Base-by-base conservation (phyloP, 225 moss, liverwort and hornwort species). In the Asterella californica region DNA sequence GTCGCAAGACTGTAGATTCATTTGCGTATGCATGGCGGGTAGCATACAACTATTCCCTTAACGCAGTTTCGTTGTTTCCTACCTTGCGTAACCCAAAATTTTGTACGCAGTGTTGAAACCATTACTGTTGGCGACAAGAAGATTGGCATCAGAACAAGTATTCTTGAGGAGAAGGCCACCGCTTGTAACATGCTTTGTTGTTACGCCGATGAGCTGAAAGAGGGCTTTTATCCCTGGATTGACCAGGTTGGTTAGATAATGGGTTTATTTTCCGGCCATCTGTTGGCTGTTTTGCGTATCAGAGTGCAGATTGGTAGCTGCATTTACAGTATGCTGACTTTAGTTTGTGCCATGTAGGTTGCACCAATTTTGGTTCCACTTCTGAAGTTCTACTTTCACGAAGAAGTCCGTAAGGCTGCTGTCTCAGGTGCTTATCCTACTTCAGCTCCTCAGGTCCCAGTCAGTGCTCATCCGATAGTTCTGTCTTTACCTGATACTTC, bases 151-250 rank as follows among this genome's bases (percentile, higher is more conserved):
- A 91, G 93, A 75, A 99, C 99, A 17, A 99, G 99, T 83, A 94
- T 99, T 34, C 80, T 99, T 82, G 99, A 99, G 90, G 99, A 99
- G 79, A 99, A 99, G 70, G 95, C 99, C 6, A 99, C 99, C 62
- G 99, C 99, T 70, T 99, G 99, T 89, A 99, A 99, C 79, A 99
- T 99, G 99, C 83, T 99, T 70, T 99, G 99, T 75, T 99, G 99
- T 85, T 99, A 99, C 81, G 99, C 95, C 2, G 99, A 99, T 92
- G 99, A 99, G 80, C 86, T 99, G 3, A 99, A 99, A 83, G 99
- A 99, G 82, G 99, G 99, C 0, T 99, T 99, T 72, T 99, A 92
- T 81, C 99, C 99, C 34, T 99, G 95, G 93, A 95, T 99, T 84
- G 99, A 99, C 83, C 93, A 99, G 99, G 99, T 99, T 42, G 55